Conservation (phyloP, 345 rosid genomes). For the Syzygium aromaticum region DNA sequence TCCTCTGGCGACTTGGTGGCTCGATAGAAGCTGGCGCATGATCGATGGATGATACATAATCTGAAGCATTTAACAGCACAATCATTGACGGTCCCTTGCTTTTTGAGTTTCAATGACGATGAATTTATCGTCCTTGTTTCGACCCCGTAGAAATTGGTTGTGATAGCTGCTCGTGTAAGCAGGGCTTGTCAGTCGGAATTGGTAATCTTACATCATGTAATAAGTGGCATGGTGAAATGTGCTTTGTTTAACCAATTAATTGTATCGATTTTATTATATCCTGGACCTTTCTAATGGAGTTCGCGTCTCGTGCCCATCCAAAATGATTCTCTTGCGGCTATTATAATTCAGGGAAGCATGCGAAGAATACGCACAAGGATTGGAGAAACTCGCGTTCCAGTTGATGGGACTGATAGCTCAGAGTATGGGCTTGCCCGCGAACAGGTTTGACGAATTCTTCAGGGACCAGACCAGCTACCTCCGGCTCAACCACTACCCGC, state of each 20-base stretch:
- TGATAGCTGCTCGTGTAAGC: too few relatives aligned
- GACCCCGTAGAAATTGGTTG: too few relatives aligned
- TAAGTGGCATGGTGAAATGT: not conserved
- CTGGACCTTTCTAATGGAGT: not conserved
- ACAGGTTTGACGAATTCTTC: slow-evolving; percentile 35
- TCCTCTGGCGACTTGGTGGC: not conserved
- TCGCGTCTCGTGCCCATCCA: not conserved
- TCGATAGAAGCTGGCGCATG: not conserved
- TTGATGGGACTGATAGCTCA: slow-evolving; percentile 41
- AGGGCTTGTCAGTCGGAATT: not conserved
- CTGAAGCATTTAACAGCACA: too few relatives aligned
- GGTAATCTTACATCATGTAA: not conserved
- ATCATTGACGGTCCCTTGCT: too few relatives aligned
- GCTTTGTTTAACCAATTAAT: not conserved
- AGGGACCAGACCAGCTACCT: slow-evolving; percentile 30
- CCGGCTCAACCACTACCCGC: slow-evolving; percentile 18
- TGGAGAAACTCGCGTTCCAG: slow-evolving; percentile 32
- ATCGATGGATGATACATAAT: not conserved
- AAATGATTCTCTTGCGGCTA: not conserved
- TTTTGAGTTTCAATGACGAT: too few relatives aligned
- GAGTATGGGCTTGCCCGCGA: slow-evolving; percentile 38
- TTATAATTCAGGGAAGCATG: slow-evolving; percentile 23
- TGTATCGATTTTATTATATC: not conserved
- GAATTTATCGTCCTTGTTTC: too few relatives aligned
- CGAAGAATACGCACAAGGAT: slow-evolving; percentile 35